Base-by-base conservation (phyloP, 1,284 basidiomycete genomes). In the Microbotryum violaceum region DNA sequence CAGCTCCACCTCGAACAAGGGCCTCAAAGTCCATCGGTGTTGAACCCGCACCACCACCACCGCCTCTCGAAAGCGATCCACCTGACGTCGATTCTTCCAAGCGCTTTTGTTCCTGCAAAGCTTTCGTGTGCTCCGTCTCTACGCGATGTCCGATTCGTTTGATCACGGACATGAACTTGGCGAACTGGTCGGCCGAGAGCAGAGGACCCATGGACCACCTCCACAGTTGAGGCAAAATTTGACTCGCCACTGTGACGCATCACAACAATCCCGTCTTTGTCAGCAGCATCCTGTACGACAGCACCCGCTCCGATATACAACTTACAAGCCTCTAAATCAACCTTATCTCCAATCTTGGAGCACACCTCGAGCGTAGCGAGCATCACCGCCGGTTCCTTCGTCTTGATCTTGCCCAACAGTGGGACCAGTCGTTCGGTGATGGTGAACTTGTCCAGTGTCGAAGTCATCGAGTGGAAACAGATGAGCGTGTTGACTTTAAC, bases 281-380 rank as follows among this genome's bases (percentile, higher is more conserved):
- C 10, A 52, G 50, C 21, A 44, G 20, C n/a, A 12, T 56, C 7
- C 37, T 45, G 7, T 16, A 33, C 0, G 25, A 0, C 6, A 16
- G 3, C 37, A 16, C 16, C 16, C 12, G 37, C 48, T 14, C 12
- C 2, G 9, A 29, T n/a, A 31, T 7, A 21, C 8, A n/a, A 64
- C 66, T 25, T 46, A 68, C 66, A 88, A 5, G 92, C 90, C 76
- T 97, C 92, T 51, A 91, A 82, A 69, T 97, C 92, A 5, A 97
- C 87, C 75, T 97, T 98, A 70, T 85, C 82, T 2, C 92, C 90
- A 91, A 97, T 96, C 4, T 89, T 97, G 93, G 76, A 98, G 92
- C 0, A 99, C 92, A 1, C 51, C 33, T 84, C 85, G 49, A 97
- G 78, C 0, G 92, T 96, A 1, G 91, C 90, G 82, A 93, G 87